These are phyloP conservation scores for Penicillium longicatenatum DNA, from an alignment of 495 filamentous ascomycete genomes.

Conservation along the genomic window DNA sequence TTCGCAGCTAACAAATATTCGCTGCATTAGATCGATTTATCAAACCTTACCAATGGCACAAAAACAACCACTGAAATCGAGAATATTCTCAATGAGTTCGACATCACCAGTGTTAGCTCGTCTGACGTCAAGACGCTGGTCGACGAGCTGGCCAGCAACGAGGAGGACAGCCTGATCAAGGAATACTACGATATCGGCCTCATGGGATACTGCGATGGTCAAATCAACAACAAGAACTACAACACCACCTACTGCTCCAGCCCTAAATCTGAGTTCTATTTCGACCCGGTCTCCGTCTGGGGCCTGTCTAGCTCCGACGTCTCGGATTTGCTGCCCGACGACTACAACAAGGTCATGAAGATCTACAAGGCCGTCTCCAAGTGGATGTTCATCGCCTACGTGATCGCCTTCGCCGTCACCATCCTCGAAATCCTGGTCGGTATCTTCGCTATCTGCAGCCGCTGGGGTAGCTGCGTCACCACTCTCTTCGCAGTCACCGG, in stretches of 20 bases:
- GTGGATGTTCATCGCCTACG: slow-evolving; percentile 78
- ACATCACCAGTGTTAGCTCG: slow-evolving; percentile 33
- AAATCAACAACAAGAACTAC: slow-evolving; percentile 50
- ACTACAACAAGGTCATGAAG: slow-evolving; percentile 64
- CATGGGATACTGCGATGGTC: slow-evolving; percentile 82
- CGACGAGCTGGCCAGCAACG: slow-evolving; percentile 23
- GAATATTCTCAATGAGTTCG: slow-evolving; percentile 26
- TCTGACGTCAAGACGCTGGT: slow-evolving; percentile 34
- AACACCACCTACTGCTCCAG: slow-evolving; percentile 54
- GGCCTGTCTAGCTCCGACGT: slow-evolving; percentile 56
- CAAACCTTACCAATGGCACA: slow-evolving; percentile 37
- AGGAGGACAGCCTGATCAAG: slow-evolving; percentile 58
- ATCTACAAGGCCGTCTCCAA: slow-evolving; percentile 71
- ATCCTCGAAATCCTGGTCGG: slow-evolving; percentile 69
- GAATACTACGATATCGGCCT: slow-evolving; percentile 82
- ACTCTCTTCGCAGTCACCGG: slow-evolving; percentile 68
- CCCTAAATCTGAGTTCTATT: slow-evolving; percentile 69
- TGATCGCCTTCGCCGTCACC: slow-evolving; percentile 70
- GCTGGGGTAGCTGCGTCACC: slow-evolving; percentile 73
- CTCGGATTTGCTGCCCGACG: slow-evolving; percentile 61
- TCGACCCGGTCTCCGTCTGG: slow-evolving; percentile 68
- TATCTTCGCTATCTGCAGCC: slow-evolving; percentile 65
- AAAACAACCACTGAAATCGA: slow-evolving; percentile 26
- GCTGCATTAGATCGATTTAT: slow-evolving; percentile 36
- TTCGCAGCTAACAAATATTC: slow-evolving; percentile 13